Percentiles rank a stretch among this genome's conserved stretches.
phyloP scores from a whole-genome alignment of 495 filamentous ascomycete species.

The Pseudevernia furfuracea region DNA sequence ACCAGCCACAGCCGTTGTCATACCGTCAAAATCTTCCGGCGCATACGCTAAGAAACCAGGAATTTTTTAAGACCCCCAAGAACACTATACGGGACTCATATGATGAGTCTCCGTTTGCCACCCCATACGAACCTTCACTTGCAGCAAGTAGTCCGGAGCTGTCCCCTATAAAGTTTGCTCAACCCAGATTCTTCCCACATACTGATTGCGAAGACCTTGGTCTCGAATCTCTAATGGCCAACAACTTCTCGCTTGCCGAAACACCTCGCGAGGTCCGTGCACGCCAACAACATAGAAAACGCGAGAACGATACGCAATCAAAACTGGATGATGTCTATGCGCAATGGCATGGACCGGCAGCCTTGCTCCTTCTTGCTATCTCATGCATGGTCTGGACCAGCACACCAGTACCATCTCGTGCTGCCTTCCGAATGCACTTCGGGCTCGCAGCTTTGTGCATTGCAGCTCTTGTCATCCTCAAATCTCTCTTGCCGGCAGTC shows the following conservation, averaged over 20 bases:
- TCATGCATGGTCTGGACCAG: conserved; percentile 30
- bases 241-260: conserved; percentile 38
- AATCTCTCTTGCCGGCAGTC: conserved; percentile 35
- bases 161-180: conserved; percentile 36
- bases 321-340: background rate
- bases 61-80: conserved; percentile 35
- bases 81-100: background rate
- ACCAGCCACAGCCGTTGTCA: conserved; percentile 40
- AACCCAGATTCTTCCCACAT: conserved; percentile 45
- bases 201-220: conserved; percentile 41
- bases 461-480: conserved; percentile 38
- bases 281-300: conserved; percentile 20
- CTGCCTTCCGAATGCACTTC: conserved; percentile 33
- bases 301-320: conserved; percentile 7
- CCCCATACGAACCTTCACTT: conserved; percentile 33
- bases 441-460: conserved; percentile 34
- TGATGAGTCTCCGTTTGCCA: conserved; percentile 11
- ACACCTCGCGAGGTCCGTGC: conserved; percentile 28
- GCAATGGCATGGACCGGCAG: background rate
- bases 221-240: conserved; percentile 42
- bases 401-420: conserved; percentile 31
- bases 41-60: conserved; percentile 46
- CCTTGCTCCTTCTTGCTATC: background rate
- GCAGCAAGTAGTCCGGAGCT: conserved; percentile 25
- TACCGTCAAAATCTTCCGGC: conserved; percentile 59